Evolutionary conservation across 345 rosid species (phyloP).

Genomic region (Aquilaria sinensis): DNA sequence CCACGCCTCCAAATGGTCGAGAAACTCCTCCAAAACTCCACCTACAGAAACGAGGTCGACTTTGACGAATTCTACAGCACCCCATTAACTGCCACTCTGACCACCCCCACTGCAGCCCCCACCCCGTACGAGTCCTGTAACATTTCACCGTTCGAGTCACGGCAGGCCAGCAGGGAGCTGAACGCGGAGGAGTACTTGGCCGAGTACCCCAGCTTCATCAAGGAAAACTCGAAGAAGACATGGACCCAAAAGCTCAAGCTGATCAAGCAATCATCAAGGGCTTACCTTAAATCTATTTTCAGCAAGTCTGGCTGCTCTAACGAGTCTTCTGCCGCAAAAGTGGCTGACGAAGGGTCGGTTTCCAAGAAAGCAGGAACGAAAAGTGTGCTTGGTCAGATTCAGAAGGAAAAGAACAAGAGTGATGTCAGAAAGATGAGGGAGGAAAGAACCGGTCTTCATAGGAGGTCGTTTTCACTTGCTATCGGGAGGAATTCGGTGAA

Average conservation of each 20-base stretch:
- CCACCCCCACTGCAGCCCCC: conserved; percentile 49
- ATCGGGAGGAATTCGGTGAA: conserved; percentile 47
- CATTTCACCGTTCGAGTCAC: conserved; percentile 67
- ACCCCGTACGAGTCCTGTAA: conserved; percentile 92
- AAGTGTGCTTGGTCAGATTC: conserved; percentile 44
- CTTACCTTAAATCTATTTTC: conserved; percentile 64
- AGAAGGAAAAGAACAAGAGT: conserved; percentile 27
- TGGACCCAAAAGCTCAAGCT: conserved; percentile 60
- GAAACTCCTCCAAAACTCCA: conserved; percentile 44
- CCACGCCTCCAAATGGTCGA: conserved; percentile 69
- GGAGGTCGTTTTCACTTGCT: conserved; percentile 81
- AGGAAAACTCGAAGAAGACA: conserved; percentile 47
- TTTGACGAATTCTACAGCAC: conserved; percentile 59
- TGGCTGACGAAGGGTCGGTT: conserved; percentile 37
- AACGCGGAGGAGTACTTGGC: conserved; percentile 49
- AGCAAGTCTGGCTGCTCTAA: conserved; percentile 60
- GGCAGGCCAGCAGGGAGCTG: conserved; percentile 67
- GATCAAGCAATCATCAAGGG: conserved; percentile 51
- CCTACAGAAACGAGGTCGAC: conserved; percentile 12
- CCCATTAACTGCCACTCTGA: conserved; percentile 44
- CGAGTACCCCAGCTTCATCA: conserved; percentile 23
- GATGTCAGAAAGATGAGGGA: conserved; percentile 16
- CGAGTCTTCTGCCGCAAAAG: conserved; percentile 50
- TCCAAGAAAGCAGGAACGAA: conserved; percentile 28
- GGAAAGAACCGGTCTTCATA: conserved; percentile 24